Conservation (phyloP, 2,329 filamentous ascomycete species). For the Phaeosphaeriaceae sp. region DNA sequence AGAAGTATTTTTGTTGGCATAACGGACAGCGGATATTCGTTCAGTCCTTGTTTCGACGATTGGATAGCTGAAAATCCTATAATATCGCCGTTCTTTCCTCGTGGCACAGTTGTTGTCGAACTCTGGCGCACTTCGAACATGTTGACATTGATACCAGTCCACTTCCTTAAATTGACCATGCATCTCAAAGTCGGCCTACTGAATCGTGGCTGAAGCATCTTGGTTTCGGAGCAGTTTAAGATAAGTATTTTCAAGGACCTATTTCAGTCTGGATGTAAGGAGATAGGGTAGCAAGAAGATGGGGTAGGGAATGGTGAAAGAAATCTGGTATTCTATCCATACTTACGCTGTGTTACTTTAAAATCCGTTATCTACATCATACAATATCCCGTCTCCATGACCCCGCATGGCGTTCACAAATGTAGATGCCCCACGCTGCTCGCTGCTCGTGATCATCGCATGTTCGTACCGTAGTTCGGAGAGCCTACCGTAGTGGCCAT, state of each 20-base stretch:
- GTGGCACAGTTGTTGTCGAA: slow-evolving; percentile 21
- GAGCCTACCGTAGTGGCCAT: slow-evolving; percentile 1
- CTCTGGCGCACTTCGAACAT: slow-evolving; percentile 12
- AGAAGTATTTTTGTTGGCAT: slow-evolving; percentile 40
- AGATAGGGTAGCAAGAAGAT: not conserved
- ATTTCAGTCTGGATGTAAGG: not conserved
- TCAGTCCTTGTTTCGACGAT: slow-evolving; percentile 13
- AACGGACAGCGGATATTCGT: slow-evolving; percentile 25
- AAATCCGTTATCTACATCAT: slow-evolving; percentile 27
- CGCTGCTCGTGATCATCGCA: slow-evolving; percentile 28
- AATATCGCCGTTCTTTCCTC: slow-evolving; percentile 3
- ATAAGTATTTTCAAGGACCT: not conserved
- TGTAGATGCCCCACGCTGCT: slow-evolving; percentile 19
- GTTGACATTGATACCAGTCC: slow-evolving; percentile 2
- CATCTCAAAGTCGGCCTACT: slow-evolving; percentile 2
- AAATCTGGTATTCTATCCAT: not conserved
- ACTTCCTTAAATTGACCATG: slow-evolving; percentile 1
- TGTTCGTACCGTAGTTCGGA: slow-evolving; percentile 22
- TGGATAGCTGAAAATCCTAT: not conserved
- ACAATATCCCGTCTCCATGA: slow-evolving; percentile 17
- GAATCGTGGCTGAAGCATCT: slow-evolving; percentile 18
- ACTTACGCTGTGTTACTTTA: slow-evolving; percentile 3
- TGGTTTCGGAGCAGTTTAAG: not conserved
- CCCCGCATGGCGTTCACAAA: slow-evolving; percentile 29
- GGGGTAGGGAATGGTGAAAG: not conserved